Evolutionary conservation across 805 yeast species (phyloP).

Genomic region (Blastobotrys attinorum): DNA sequence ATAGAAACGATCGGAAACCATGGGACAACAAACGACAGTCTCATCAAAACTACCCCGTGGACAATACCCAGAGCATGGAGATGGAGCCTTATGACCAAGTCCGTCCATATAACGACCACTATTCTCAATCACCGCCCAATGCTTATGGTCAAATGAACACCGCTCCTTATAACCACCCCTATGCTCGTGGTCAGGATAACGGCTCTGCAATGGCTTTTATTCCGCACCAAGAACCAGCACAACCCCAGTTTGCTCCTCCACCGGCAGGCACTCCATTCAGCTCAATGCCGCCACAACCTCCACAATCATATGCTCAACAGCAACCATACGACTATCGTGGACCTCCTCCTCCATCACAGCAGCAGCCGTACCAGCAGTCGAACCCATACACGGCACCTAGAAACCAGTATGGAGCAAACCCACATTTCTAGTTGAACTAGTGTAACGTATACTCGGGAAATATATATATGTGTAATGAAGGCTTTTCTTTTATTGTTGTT

Average conservation of each 20-base stretch:
- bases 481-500: too few relatives aligned
- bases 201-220: too few relatives aligned
- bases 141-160: background rate
- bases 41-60: background rate
- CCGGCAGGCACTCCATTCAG: too few relatives aligned
- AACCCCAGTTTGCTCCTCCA: too few relatives aligned
- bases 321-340: background rate
- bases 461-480: too few relatives aligned
- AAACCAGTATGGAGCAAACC: too few relatives aligned
- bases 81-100: constrained; percentile 2
- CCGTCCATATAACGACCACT: background rate
- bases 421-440: too few relatives aligned
- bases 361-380: background rate
- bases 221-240: too few relatives aligned
- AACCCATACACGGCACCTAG: too few relatives aligned
- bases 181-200: background rate
- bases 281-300: background rate
- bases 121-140: background rate
- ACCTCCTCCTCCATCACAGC: background rate
- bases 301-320: background rate
- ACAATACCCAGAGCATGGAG: constrained; percentile 3
- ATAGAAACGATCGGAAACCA: background rate
- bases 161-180: background rate
- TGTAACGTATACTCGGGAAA: too few relatives aligned
- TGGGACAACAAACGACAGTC: background rate